Percentiles rank a stretch among this genome's conserved stretches.
Conservation (phyloP, 2,329 filamentous ascomycete species). For the Xylariaceae sp. region DNA sequence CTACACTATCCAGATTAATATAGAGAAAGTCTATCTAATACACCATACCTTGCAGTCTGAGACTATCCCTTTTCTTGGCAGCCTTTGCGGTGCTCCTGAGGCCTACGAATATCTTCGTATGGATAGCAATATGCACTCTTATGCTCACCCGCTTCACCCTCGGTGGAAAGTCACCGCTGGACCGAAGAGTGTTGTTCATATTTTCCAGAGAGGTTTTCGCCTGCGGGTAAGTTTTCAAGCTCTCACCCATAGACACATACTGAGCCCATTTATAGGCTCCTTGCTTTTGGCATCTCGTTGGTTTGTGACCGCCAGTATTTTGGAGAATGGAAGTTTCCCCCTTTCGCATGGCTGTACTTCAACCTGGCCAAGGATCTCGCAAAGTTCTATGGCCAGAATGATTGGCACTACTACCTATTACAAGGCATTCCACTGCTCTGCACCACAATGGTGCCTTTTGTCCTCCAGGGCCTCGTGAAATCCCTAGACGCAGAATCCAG, state of each 20-base stretch:
- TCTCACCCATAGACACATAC: neutral
- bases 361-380: slow-evolving; percentile 85
- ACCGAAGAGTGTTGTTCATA: slow-evolving; percentile 40
- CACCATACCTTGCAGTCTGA: slow-evolving; percentile 37
- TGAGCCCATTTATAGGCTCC: slow-evolving; percentile 29
- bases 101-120: slow-evolving; percentile 84
- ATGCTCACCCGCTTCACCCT: slow-evolving; percentile 41
- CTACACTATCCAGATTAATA: neutral
- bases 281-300: slow-evolving; percentile 58
- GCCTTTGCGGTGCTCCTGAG: slow-evolving; percentile 78
- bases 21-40: slow-evolving; percentile 3
- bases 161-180: slow-evolving; percentile 38
- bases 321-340: slow-evolving; percentile 79
- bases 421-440: slow-evolving; percentile 85
- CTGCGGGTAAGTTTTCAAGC: slow-evolving; percentile 45
- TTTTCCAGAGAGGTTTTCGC: slow-evolving; percentile 59
- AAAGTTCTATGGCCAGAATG: slow-evolving; percentile 86
- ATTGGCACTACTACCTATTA: slow-evolving; percentile 87
- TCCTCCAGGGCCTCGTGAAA: slow-evolving; percentile 57
- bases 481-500: slow-evolving; percentile 36
- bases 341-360: slow-evolving; percentile 81
- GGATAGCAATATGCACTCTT: slow-evolving; percentile 61
- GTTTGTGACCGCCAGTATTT: slow-evolving; percentile 75
- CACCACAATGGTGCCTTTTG: slow-evolving; percentile 77
- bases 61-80: slow-evolving; percentile 66